phyloP scores from a whole-genome alignment of 345 rosid genomes.

The Clausena lansium region DNA sequence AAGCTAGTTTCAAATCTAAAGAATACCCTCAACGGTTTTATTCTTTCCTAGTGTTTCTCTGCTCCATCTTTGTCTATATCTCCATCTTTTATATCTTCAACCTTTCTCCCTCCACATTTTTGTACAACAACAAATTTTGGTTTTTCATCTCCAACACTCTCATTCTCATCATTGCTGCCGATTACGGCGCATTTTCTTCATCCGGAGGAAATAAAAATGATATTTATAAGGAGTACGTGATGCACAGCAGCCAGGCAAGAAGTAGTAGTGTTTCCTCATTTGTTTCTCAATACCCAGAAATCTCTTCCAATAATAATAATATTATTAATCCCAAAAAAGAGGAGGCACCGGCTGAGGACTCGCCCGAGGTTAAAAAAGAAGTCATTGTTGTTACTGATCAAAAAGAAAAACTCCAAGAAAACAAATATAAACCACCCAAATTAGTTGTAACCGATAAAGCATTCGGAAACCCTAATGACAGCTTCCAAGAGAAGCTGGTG shows the following conservation, averaged over 20 bases:
- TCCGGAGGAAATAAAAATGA: constrained; percentile 27
- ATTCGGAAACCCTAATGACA: constrained; percentile 10
- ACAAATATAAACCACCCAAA: constrained; percentile 5
- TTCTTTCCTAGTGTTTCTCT: constrained; percentile 34
- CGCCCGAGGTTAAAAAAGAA: background rate
- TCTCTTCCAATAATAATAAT: background rate
- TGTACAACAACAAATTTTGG: constrained; percentile 53
- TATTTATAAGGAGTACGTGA: constrained; percentile 32
- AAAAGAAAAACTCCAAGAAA: constrained; percentile 11
- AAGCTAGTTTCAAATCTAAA: constrained; percentile 11
- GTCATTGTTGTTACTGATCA: background rate
- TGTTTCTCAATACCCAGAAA: constrained; percentile 11
- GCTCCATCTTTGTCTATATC: constrained; percentile 41
- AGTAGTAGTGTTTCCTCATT: background rate
- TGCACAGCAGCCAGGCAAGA: constrained; percentile 22
- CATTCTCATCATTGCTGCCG: constrained; percentile 58
- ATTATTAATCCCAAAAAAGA: constrained; percentile 5
- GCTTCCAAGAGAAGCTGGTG: background rate
- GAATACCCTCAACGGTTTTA: constrained; percentile 25
- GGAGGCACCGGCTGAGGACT: background rate
- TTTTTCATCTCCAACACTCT: constrained; percentile 66
- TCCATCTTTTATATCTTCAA: constrained; percentile 46
- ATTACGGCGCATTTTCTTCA: constrained; percentile 53
- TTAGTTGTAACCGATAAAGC: constrained; percentile 16
- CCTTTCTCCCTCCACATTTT: constrained; percentile 51